Evolutionary conservation across 2,329 filamentous ascomycete genomes (phyloP).

Genomic region (Nectriaceae sp.): DNA sequence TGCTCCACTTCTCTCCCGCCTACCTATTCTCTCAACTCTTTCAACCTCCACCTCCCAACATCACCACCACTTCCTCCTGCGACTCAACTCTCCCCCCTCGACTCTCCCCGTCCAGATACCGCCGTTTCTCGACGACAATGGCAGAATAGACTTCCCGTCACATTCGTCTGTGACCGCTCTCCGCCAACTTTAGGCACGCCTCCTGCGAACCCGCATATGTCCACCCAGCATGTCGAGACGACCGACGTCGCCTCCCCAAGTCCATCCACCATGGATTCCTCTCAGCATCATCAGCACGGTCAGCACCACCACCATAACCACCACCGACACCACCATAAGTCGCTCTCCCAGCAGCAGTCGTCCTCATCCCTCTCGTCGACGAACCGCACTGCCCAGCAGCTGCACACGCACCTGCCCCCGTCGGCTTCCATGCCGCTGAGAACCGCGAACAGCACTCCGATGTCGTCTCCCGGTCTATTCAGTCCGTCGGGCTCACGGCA

Average conservation of each 20-base stretch:
- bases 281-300: constrained; percentile 27
- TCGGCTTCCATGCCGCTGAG: constrained; percentile 45
- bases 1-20: constrained; percentile 11
- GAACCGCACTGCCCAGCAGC: constrained; percentile 25
- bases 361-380: constrained; percentile 29
- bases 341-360: constrained; percentile 32
- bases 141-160: constrained; percentile 28
- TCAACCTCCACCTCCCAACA: constrained; percentile 24
- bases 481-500: constrained; percentile 50
- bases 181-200: constrained; percentile 19
- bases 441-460: constrained; percentile 57
- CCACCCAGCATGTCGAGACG: constrained; percentile 30
- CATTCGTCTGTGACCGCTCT: constrained; percentile 21
- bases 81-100: constrained; percentile 14
- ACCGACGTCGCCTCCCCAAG: constrained; percentile 20
- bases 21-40: constrained; percentile 20
- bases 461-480: constrained; percentile 64
- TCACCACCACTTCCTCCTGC: constrained; percentile 19
- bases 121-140: constrained; percentile 20
- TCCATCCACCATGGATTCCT: constrained; percentile 30
- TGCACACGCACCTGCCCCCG: constrained; percentile 35
- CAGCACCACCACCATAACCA: constrained; percentile 16
- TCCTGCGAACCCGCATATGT: constrained; percentile 23
- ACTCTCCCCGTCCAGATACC: neutral
- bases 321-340: constrained; percentile 28